These are phyloP conservation scores for Bacidia rubella DNA, from an alignment of 495 filamentous ascomycete species.

Conservation along the genomic window DNA sequence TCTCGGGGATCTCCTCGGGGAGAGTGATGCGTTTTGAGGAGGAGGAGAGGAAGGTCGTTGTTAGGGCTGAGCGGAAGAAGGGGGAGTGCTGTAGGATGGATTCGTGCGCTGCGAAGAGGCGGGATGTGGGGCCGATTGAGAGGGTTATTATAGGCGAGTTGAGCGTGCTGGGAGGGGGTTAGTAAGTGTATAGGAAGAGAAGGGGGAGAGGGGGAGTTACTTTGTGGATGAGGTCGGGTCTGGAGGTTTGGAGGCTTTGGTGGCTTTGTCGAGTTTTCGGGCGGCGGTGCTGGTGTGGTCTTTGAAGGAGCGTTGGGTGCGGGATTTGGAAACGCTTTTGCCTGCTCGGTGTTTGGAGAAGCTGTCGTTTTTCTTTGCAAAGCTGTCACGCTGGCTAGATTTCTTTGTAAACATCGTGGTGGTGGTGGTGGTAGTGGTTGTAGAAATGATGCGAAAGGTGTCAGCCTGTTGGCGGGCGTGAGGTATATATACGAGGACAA, in stretches of 20 bases:
- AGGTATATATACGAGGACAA: slow-evolving; percentile 1
- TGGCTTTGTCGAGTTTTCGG: slow-evolving; percentile 19
- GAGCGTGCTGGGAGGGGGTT: slow-evolving; percentile 30
- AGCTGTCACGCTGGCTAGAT: slow-evolving; percentile 14
- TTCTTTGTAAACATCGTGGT: not conserved
- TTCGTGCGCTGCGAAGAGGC: slow-evolving; percentile 84
- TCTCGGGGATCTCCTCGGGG: slow-evolving; percentile 74
- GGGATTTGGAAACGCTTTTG: slow-evolving; percentile 25
- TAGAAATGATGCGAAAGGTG: not conserved
- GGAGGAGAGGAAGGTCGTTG: slow-evolving; percentile 49
- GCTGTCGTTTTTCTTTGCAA: slow-evolving; percentile 22
- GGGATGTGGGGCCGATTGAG: slow-evolving; percentile 58
- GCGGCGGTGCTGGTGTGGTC: slow-evolving; percentile 19
- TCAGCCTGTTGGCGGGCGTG: not conserved
- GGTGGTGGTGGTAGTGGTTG: not conserved
- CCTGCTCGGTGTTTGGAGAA: slow-evolving; percentile 34
- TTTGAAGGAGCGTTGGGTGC: slow-evolving; percentile 20
- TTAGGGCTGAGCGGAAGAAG: slow-evolving; percentile 50
- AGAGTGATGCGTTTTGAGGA: slow-evolving; percentile 59
- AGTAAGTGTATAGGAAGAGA: not conserved
- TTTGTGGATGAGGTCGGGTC: slow-evolving; percentile 1
- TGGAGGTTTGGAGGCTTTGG: slow-evolving; percentile 16
- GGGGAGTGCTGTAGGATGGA: slow-evolving; percentile 65
- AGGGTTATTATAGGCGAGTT: slow-evolving; percentile 68
- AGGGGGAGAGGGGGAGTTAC: slow-evolving; percentile 9